These are phyloP conservation scores for Penicillium sp. DNA, from an alignment of 2,329 filamentous ascomycete genomes.

Conservation along the genomic window DNA sequence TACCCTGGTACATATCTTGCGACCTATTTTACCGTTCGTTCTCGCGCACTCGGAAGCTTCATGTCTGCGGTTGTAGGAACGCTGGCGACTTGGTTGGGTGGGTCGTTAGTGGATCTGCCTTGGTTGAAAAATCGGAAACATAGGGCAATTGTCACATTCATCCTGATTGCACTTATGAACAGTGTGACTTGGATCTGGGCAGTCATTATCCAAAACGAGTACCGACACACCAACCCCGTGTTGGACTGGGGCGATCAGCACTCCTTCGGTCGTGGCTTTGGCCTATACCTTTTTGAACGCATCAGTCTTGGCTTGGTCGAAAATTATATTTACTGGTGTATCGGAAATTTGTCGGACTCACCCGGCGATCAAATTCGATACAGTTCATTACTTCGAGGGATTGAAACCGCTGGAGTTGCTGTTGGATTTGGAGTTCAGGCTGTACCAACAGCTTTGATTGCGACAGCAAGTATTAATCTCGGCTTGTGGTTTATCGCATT, in stretches of 20 bases:
- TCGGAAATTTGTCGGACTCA: constrained; percentile 46
- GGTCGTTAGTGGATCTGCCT: constrained; percentile 38
- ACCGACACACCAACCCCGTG: constrained; percentile 42
- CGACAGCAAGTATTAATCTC: constrained; percentile 46
- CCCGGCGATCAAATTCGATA: constrained; percentile 47
- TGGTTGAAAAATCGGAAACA: constrained; percentile 43
- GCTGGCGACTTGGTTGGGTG: constrained; percentile 39
- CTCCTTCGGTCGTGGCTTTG: constrained; percentile 45
- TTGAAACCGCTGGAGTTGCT: constrained; percentile 45
- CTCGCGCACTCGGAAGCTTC: constrained; percentile 40
- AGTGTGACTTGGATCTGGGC: constrained; percentile 50
- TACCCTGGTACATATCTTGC: constrained; percentile 45
- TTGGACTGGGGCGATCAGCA: constrained; percentile 46
- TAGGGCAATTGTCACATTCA: constrained; percentile 42
- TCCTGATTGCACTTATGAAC: constrained; percentile 44
- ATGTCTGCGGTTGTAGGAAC: constrained; percentile 43
- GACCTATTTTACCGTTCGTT: constrained; percentile 45
- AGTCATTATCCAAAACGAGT: constrained; percentile 49
- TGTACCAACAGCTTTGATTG: constrained; percentile 44
- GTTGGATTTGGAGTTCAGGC: constrained; percentile 48
- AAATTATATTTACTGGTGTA: constrained; percentile 51
- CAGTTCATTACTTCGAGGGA: constrained; percentile 44
- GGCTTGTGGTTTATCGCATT: constrained; percentile 45
- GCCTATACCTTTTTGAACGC: constrained; percentile 44
- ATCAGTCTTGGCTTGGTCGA: constrained; percentile 43